A percentile compares a stretch with the other conserved stretches of the same genome.
These are phyloP conservation scores for Microdochium paspali DNA, from an alignment of 2,329 filamentous ascomycete species.

Conservation along the genomic window DNA sequence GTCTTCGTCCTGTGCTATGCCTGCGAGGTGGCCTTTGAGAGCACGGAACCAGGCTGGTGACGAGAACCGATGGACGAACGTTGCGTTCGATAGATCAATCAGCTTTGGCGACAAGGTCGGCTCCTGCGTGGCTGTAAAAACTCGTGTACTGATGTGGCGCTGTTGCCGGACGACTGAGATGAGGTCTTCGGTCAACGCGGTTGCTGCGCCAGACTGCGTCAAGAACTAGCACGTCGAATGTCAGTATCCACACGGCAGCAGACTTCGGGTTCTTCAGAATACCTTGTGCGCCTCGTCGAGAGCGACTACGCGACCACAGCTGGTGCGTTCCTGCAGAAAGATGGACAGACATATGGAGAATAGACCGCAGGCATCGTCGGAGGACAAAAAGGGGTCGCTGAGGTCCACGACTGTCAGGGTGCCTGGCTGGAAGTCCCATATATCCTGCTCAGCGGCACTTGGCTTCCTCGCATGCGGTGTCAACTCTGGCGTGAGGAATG, in stretches of 20 bases:
- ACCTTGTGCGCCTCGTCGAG: constrained; percentile 69
- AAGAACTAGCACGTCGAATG: neutral
- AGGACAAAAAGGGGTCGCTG: constrained; percentile 60
- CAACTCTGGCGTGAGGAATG: constrained; percentile 55
- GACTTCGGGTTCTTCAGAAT: neutral
- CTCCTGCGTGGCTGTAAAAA: constrained; percentile 70
- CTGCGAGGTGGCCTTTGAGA: constrained; percentile 36
- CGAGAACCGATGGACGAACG: constrained; percentile 64
- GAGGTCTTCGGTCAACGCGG: neutral
- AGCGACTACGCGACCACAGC: constrained; percentile 51
- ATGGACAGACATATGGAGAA: constrained; percentile 64
- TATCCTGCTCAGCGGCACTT: neutral
- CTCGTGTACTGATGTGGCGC: constrained; percentile 55
- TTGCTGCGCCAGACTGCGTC: neutral
- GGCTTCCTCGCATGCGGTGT: constrained; percentile 6
- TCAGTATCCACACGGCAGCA: no score
- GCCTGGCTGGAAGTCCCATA: constrained; percentile 24
- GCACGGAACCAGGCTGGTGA: constrained; percentile 52
- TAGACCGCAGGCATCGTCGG: constrained; percentile 57
- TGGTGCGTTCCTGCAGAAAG: constrained; percentile 41
- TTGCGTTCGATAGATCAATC: constrained; percentile 61
- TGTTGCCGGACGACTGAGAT: constrained; percentile 54
- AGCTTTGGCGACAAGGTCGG: constrained; percentile 61
- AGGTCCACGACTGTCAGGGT: constrained; percentile 61
- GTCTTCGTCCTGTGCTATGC: constrained; percentile 10